These are phyloP conservation scores for Carpinus viminea DNA, from an alignment of 306 rosid genomes.

Conservation along the genomic window DNA sequence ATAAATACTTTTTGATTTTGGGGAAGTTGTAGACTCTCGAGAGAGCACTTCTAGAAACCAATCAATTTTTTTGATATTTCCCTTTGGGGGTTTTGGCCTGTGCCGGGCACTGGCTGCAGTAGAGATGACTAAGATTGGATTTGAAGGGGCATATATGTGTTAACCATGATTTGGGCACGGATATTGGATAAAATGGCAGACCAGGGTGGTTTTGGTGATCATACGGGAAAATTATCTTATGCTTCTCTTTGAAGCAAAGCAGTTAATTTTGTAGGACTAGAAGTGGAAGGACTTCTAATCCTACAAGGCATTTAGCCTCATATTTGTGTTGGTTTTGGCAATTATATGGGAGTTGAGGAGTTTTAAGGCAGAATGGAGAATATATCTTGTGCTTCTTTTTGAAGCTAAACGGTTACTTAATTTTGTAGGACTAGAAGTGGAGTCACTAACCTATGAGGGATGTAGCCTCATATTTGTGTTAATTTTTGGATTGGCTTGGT, in stretches of 20 bases:
- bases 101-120: too few species aligned
- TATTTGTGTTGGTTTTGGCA: not conserved
- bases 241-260: not conserved
- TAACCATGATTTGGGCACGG: not conserved
- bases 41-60: not conserved
- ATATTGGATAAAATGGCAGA: not conserved
- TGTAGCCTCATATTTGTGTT: not conserved
- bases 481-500: not conserved
- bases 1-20: not conserved
- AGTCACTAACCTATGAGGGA: not conserved
- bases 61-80: not conserved
- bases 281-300: not conserved
- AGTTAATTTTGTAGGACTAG: not conserved
- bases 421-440: not conserved
- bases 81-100: too few species aligned
- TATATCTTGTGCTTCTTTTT: not conserved
- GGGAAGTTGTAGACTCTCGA: not conserved
- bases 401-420: not conserved
- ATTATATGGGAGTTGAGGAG: not conserved
- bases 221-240: not conserved
- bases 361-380: not conserved
- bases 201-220: not conserved
- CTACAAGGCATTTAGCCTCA: not conserved
- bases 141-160: too few species aligned
- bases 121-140: too few species aligned